These are phyloP conservation scores for Cystobasidium onofrii DNA, from an alignment of 768 basidiomycete species.

Conservation along the genomic window DNA sequence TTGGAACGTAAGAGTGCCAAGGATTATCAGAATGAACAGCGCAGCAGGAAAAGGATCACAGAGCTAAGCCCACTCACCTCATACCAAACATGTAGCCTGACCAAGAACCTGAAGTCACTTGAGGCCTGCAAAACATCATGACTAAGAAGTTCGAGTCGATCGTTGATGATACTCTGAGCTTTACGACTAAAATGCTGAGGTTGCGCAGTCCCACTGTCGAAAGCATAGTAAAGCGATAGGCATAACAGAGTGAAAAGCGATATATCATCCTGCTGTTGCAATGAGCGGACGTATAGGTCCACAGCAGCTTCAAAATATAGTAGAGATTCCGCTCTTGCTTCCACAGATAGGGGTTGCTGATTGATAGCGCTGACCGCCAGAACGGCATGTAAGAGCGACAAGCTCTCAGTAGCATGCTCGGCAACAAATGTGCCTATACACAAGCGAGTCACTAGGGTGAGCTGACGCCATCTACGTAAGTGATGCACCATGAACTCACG, in stretches of 20 bases:
- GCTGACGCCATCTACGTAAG: not conserved
- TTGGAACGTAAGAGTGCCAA: too few species aligned
- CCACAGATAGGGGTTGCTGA: constrained; percentile 25
- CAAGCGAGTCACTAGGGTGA: not conserved
- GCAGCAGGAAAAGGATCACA: not conserved
- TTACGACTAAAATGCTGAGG: constrained; percentile 15
- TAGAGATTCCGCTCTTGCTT: constrained; percentile 24
- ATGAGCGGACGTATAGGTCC: constrained; percentile 28
- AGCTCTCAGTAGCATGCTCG: constrained; percentile 12
- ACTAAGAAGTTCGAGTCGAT: not conserved
- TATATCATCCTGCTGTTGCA: constrained; percentile 29
- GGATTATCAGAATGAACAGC: not conserved
- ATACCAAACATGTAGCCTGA: constrained; percentile 26
- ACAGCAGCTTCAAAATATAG: constrained; percentile 27
- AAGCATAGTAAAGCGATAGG: constrained; percentile 26
- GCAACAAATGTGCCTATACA: constrained; percentile 19
- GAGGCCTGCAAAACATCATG: not conserved
- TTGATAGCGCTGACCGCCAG: constrained; percentile 26
- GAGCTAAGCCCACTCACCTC: constrained; percentile 8
- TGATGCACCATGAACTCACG: not conserved
- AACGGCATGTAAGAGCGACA: constrained; percentile 19
- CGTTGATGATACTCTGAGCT: constrained; percentile 29
- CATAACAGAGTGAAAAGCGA: constrained; percentile 25
- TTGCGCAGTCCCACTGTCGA: constrained; percentile 24
- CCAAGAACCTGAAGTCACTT: constrained; percentile 13